Base-by-base conservation (phyloP, 2,329 filamentous ascomycete genomes). In the Dactylellina parvicollis region DNA sequence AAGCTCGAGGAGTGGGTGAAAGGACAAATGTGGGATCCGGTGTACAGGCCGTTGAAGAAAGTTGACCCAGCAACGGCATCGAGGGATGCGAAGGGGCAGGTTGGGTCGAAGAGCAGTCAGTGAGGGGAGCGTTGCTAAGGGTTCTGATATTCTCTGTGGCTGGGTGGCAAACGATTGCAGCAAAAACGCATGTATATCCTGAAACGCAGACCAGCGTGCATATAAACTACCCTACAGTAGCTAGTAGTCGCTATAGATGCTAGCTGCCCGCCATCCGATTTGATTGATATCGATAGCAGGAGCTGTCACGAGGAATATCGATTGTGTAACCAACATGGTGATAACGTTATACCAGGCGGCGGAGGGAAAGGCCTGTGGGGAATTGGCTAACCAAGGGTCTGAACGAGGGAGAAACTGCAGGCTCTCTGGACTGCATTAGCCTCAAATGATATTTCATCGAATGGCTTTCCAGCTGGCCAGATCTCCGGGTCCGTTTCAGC, bases 1-100 rank as follows among this genome's bases (percentile, higher is more conserved):
- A 85, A 87, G 2, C 77, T 92, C 32, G 87, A 90, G 62, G 85
- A 86, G 66, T 94, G 90, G 90, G 88, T 93, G 70, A 80, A 84
- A 24, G 88, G 88, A 81, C 90, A 92, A 83, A 93, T 93, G 90
- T 93, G 90, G 91, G 83, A 89, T 74, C 85, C 90, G 0, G 84
- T 83, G 52, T 94, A 93, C 79, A 81, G 90, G 24, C 85, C 86
- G 0, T 79, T 92, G 76, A 85, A 84, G 78, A 82, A 84, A 34
- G 87, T 92, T 3, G 81, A 82, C 18, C 80, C 82, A 26, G 80
- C 82, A 3, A 79, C 79, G 0, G 88, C 88, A 0, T 85, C 83
- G 50, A 82, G 86, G n/a, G 81, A 83, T 75, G 89, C 88, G 0
- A 88, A 81, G 79, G 87, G 86, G 0, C 84, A 88, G 80, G 79